Evolutionary conservation across 225 moss, liverwort and hornwort genomes (phyloP).

Genomic region (Takakia lepidozioides): DNA sequence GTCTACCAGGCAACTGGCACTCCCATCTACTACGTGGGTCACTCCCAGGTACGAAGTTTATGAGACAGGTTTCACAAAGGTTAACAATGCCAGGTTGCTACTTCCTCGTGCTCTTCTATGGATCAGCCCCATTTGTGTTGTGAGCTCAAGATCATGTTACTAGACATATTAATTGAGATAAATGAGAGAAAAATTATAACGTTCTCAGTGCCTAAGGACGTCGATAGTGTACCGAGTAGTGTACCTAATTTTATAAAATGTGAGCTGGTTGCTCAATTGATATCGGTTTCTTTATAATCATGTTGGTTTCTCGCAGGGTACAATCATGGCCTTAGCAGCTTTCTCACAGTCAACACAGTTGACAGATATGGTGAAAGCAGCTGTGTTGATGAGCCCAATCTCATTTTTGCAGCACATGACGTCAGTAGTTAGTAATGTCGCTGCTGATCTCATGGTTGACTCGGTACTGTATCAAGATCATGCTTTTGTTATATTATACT

Average conservation of each 20-base stretch:
- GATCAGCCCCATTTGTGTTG: too few species aligned
- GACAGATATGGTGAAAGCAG: conserved; percentile 29
- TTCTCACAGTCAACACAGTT: conserved; percentile 16
- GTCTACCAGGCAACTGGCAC: conserved; percentile 33
- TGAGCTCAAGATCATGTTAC: too few species aligned
- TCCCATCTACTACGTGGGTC: conserved; percentile 65
- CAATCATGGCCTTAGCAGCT: conserved; percentile 30
- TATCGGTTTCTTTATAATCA: too few species aligned
- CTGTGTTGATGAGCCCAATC: conserved; percentile 28
- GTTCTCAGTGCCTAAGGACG: not conserved
- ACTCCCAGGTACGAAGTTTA: conserved; percentile 68
- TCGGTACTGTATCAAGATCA: conserved; percentile 12
- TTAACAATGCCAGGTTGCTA: too few species aligned
- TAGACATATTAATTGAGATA: not conserved
- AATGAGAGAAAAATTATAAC: not conserved
- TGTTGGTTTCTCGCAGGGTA: conserved; percentile 17
- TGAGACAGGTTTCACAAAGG: too few species aligned
- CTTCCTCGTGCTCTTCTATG: not conserved
- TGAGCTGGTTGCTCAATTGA: too few species aligned
- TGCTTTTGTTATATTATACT: too few species aligned
- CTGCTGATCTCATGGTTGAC: conserved; percentile 29
- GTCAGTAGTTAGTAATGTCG: conserved; percentile 10
- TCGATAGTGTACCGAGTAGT: not conserved
- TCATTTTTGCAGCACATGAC: conserved; percentile 23
- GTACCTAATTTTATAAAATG: too few species aligned